Conservation (phyloP, 176 grass and related monocot species). For the Pharus latifolius region DNA sequence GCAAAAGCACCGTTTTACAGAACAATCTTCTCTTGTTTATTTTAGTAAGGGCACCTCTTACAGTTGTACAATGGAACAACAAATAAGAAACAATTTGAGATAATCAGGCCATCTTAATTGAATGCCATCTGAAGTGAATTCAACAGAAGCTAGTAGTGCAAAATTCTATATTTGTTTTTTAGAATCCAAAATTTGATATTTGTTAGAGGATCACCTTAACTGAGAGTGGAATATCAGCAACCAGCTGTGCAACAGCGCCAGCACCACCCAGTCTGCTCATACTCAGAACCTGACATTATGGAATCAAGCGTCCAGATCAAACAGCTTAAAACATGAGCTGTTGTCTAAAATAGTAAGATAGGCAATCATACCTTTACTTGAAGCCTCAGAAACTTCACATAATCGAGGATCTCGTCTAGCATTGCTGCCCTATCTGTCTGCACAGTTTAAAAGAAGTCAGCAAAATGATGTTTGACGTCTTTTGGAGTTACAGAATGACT, state of each 20-base stretch:
- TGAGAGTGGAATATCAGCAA: constrained; percentile 80
- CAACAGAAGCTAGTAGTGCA: background rate
- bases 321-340: background rate
- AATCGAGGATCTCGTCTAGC: constrained; percentile 92
- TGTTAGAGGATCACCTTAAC: constrained; percentile 42
- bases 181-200: background rate
- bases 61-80: too few relatives aligned
- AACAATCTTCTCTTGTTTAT: too few relatives aligned
- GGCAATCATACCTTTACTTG: constrained; percentile 70
- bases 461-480: background rate
- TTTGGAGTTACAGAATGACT: background rate
- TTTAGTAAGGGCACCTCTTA: too few relatives aligned
- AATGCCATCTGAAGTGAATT: background rate
- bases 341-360: background rate
- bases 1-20: too few relatives aligned
- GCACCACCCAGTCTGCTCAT: constrained; percentile 93
- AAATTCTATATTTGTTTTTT: background rate
- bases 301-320: background rate
- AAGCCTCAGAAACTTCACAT: constrained; percentile 90
- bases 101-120: background rate
- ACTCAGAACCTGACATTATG: constrained; percentile 56
- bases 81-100: background rate
- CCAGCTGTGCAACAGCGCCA: constrained; percentile 77
- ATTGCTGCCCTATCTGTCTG: constrained; percentile 93
- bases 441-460: constrained; percentile 21